Evolutionary conservation across 2,329 filamentous ascomycete genomes (phyloP).

Genomic region (Aureobasidium sp.): DNA sequence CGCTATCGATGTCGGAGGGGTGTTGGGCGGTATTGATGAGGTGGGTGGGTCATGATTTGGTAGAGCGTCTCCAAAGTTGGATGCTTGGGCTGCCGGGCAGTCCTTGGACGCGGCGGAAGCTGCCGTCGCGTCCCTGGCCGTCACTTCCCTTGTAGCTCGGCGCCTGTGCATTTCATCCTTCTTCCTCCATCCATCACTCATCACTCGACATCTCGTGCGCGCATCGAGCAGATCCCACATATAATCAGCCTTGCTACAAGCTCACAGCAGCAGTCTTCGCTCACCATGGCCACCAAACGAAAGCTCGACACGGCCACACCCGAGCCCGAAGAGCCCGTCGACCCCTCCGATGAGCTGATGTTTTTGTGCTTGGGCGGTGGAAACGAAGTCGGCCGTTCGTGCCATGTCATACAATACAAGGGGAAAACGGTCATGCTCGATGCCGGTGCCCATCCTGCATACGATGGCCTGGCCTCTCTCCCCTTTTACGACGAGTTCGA

Average conservation of each 20-base stretch:
- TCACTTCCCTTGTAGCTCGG: neutral
- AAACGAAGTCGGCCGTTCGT: constrained; percentile 94
- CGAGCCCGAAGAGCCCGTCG: constrained; percentile 71
- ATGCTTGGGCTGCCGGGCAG: neutral
- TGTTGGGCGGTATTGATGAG: neutral
- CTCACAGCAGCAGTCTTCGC: neutral
- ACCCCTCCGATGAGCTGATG: constrained; percentile 87
- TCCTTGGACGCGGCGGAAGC: neutral
- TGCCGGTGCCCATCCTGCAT: constrained; percentile 92
- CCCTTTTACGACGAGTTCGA: constrained; percentile 99
- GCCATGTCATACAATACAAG: constrained; percentile 98
- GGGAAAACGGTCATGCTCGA: constrained; percentile 99
- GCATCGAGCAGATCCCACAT: neutral
- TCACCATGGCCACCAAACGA: constrained; percentile 78
- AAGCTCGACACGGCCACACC: constrained; percentile 65
- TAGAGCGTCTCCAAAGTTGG: neutral
- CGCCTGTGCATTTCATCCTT: neutral
- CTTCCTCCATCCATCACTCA: neutral
- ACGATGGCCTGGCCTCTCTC: constrained; percentile 84
- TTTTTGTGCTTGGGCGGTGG: constrained; percentile 91
- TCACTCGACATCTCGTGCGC: neutral
- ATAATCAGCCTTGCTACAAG: neutral
- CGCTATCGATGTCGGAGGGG: neutral
- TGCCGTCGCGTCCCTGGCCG: neutral
- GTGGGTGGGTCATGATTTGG: neutral